Conservation (phyloP, 495 filamentous ascomycete genomes). For the Neurospora cerealis region DNA sequence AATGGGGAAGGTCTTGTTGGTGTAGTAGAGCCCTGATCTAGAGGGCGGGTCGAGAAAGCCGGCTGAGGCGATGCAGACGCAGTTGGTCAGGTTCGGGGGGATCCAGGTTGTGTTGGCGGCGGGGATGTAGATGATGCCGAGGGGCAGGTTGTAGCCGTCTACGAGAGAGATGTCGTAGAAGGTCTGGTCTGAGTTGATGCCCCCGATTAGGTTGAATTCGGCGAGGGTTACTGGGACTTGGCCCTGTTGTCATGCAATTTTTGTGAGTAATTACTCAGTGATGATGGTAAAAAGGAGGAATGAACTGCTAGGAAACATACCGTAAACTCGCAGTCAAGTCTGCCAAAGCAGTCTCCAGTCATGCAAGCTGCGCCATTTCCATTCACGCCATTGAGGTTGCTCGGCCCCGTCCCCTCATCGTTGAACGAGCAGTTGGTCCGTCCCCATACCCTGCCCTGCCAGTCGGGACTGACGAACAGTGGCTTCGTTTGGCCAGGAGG, state of each 20-base stretch:
- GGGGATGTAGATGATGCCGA: conserved; percentile 55
- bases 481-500: conserved; percentile 34
- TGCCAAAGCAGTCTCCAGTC: conserved; percentile 65
- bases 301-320: conserved; percentile 31
- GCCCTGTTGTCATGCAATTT: conserved; percentile 30
- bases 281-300: not conserved
- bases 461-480: conserved; percentile 53
- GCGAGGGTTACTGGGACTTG: conserved; percentile 58
- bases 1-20: conserved; percentile 50
- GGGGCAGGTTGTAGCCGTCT: conserved; percentile 72
- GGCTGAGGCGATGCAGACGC: conserved; percentile 57
- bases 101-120: conserved; percentile 46
- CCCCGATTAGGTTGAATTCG: conserved; percentile 61
- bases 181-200: conserved; percentile 46
- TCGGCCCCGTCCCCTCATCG: conserved; percentile 41
- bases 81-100: conserved; percentile 64
- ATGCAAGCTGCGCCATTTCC: conserved; percentile 49
- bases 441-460: conserved; percentile 74
- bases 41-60: conserved; percentile 40
- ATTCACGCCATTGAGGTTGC: conserved; percentile 41
- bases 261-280: not conserved
- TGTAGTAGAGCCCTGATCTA: conserved; percentile 29
- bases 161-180: conserved; percentile 82
- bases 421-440: conserved; percentile 73
- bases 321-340: conserved; percentile 52